These are phyloP conservation scores for Geotrichum candidum DNA, from an alignment of 1,139 yeast species.

Conservation along the genomic window DNA sequence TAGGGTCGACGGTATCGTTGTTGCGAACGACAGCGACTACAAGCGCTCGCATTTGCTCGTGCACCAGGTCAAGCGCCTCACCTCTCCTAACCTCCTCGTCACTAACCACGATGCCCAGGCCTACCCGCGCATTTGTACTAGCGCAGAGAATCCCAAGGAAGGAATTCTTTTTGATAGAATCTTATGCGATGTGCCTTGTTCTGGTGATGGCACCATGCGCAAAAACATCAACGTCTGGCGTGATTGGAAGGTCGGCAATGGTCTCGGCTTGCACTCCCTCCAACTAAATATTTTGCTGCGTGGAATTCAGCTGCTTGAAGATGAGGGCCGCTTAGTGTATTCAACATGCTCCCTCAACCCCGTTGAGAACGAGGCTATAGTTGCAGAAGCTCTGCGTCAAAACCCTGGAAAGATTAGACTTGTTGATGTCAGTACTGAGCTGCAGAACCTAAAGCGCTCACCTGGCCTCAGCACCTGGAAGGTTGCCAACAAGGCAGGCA, in stretches of 20 bases:
- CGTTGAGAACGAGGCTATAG: conserved; percentile 94
- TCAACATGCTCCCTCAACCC: conserved; percentile 96
- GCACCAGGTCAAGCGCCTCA: conserved; percentile 91
- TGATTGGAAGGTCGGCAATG: conserved; percentile 87
- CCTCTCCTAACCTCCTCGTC: conserved; percentile 86
- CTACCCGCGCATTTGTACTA: conserved; percentile 63
- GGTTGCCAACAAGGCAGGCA: conserved; percentile 76
- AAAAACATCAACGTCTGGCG: conserved; percentile 95
- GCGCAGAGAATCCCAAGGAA: conserved; percentile 37
- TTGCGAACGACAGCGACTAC: conserved; percentile 95
- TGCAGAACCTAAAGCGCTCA: conserved; percentile 74
- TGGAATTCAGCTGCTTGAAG: conserved; percentile 81
- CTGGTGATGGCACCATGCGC: conserved; percentile 99
- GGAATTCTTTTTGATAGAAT: conserved; percentile 66
- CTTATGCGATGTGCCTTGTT: conserved; percentile 97
- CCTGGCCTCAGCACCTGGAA: conserved; percentile 78
- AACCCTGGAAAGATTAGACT: conserved; percentile 56
- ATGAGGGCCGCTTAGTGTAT: conserved; percentile 90
- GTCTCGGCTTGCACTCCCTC: conserved; percentile 78
- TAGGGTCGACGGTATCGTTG: conserved; percentile 58
- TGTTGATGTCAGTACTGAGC: conserved; percentile 63
- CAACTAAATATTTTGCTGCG: conserved; percentile 85
- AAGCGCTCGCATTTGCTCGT: conserved; percentile 96
- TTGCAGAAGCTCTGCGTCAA: conserved; percentile 82
- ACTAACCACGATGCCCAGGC: conserved; percentile 98